These are phyloP conservation scores for Citrullus amarus DNA, from an alignment of 306 rosid species.

Conservation along the genomic window DNA sequence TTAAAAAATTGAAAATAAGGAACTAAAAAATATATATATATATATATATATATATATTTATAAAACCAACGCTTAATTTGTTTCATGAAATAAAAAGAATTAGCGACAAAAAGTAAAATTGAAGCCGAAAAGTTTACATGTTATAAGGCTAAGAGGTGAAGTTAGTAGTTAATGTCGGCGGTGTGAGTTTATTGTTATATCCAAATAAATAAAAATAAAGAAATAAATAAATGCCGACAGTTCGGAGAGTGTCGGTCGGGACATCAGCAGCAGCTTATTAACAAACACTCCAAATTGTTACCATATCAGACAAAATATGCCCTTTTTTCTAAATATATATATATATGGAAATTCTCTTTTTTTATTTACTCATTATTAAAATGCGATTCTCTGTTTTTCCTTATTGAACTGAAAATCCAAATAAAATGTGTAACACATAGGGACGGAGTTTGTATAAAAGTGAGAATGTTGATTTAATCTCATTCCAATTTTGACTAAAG, in stretches of 20 bases:
- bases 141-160: neutral
- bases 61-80: too few relatives aligned
- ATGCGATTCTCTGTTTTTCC: too few relatives aligned
- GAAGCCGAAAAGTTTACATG: neutral
- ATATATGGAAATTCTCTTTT: too few relatives aligned
- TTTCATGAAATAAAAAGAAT: too few relatives aligned
- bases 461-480: neutral
- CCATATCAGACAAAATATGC: neutral
- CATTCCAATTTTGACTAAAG: neutral
- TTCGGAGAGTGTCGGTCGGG: neutral
- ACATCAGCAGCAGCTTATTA: neutral
- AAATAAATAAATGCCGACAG: neutral
- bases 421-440: too few relatives aligned
- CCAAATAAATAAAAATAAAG: neutral
- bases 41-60: too few relatives aligned
- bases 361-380: too few relatives aligned
- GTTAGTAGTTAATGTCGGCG: neutral
- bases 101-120: neutral
- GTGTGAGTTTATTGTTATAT: neutral
- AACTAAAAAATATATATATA: too few relatives aligned
- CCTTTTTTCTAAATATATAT: too few relatives aligned
- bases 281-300: constrained; percentile 1
- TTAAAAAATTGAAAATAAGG: too few relatives aligned
- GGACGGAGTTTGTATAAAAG: too few relatives aligned
- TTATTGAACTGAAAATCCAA: too few relatives aligned